Percentiles rank a stretch among this genome's conserved stretches.
Conservation (phyloP, 2,329 filamentous ascomycete genomes). For the Xylaria sp. region DNA sequence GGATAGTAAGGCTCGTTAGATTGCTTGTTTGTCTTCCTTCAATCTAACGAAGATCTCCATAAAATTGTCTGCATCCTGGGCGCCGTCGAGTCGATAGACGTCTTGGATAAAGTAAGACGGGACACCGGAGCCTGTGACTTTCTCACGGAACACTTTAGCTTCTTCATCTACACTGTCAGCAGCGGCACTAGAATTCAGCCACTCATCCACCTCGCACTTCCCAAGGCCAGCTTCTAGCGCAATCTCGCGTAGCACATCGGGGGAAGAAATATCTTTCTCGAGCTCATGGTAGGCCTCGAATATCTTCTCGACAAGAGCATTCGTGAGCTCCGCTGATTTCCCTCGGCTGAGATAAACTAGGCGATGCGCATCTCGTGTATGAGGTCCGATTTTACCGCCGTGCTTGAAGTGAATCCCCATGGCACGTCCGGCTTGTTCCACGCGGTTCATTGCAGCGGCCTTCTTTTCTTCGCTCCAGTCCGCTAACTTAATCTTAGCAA, state of each 20-base stretch:
- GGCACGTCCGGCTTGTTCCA: slow-evolving; percentile 47
- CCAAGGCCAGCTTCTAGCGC: slow-evolving; percentile 18
- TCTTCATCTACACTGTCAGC: background rate
- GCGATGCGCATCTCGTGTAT: slow-evolving; percentile 51
- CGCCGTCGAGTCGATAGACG: background rate
- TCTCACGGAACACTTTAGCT: background rate
- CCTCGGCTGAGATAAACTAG: slow-evolving; percentile 45
- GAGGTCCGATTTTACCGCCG: slow-evolving; percentile 50
- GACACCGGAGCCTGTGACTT: background rate
- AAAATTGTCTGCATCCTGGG: background rate
- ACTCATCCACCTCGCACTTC: background rate
- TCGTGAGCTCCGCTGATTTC: slow-evolving; percentile 19
- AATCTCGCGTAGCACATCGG: slow-evolving; percentile 26
- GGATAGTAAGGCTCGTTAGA: too few relatives aligned
- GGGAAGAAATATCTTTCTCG: slow-evolving; percentile 34
- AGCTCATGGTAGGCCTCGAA: slow-evolving; percentile 35
- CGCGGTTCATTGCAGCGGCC: slow-evolving; percentile 36
- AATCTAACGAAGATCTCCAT: background rate
- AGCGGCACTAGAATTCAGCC: background rate
- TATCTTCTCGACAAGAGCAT: slow-evolving; percentile 22
- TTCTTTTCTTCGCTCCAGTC: slow-evolving; percentile 43
- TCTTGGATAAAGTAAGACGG: background rate
- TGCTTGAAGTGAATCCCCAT: slow-evolving; percentile 7
- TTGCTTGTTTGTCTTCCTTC: background rate
- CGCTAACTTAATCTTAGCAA: slow-evolving; percentile 44